Evolutionary conservation across 768 basidiomycete genomes (phyloP).

Genomic region (Cystofilobasidium capitatum): DNA sequence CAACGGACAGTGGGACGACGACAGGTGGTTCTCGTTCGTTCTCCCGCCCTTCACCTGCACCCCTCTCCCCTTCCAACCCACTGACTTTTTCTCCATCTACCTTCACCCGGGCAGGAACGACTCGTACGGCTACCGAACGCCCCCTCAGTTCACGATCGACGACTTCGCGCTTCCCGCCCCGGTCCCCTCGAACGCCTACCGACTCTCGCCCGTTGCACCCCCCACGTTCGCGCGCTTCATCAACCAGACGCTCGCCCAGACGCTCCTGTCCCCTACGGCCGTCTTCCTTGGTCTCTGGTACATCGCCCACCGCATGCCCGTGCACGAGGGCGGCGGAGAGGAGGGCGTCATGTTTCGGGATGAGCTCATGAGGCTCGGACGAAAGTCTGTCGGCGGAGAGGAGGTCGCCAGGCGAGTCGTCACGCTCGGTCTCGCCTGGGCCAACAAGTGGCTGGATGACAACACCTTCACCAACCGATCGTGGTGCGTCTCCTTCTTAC

Average conservation of each 20-base stretch:
- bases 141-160: conserved; percentile 20
- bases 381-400: conserved; percentile 25
- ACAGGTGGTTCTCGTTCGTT: conserved; percentile 13
- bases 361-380: conserved; percentile 17
- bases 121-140: conserved; percentile 5
- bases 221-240: conserved; percentile 27
- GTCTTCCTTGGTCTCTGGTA: conserved; percentile 32
- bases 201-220: conserved; percentile 16
- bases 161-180: conserved; percentile 17
- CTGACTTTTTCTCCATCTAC: not conserved
- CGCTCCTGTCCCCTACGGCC: conserved; percentile 29
- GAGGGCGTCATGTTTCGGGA: conserved; percentile 28
- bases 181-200: conserved; percentile 27
- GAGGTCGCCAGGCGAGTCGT: conserved; percentile 29
- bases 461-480: conserved; percentile 33
- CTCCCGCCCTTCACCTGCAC: not conserved
- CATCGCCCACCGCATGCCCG: conserved; percentile 27
- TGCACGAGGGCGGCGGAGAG: conserved; percentile 30
- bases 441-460: conserved; percentile 34
- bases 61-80: not conserved
- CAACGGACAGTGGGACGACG: conserved; percentile 17
- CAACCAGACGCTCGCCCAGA: conserved; percentile 31
- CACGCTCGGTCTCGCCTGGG: conserved; percentile 30
- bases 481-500: conserved; percentile 21
- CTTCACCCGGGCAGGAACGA: not conserved